Base-by-base conservation (phyloP, 2,329 filamentous ascomycete genomes). In the Trichoderma gracile region DNA sequence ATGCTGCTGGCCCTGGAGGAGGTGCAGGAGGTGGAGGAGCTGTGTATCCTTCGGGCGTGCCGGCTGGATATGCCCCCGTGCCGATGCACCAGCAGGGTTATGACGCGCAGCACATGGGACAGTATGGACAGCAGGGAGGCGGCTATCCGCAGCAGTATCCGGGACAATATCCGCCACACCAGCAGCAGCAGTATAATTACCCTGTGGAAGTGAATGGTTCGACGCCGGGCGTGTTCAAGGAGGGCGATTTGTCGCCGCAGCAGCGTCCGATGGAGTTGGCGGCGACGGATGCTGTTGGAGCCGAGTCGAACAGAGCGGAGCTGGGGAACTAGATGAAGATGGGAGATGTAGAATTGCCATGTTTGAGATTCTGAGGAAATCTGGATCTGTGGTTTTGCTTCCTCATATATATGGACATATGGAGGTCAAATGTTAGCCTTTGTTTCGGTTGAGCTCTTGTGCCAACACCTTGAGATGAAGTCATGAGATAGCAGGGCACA, bases 261-360 rank as follows among this genome's bases (percentile, higher is more conserved):
- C 64, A 64, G 23, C 58, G 64, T 2, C 69, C 69, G 5, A 70
- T 67, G 38, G 75, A 76, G 66, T 55, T 76, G 62, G 68, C 70
- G n/a, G 65, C 71, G 43, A 66, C 70, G 19, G 68, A 71, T 55
- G 71, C 73, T 3, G 3, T 75, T 27, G 75, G 75, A 5, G 71
- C 70, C 3, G 72, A 73, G 65, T 69, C 62, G 27, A 77, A 77
- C 67, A 70, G 75, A 19, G 75, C 75, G 4, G 74, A 77, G 66
- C 68, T 77, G 47, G 42, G 43, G 23, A 38, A 19, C 33, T 40
- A 47, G 52, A 23, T 55, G 50, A 46, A 49, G 3, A 38, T 5
- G 50, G 50, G 52, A 49, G 3, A 38, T 5, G 50, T 8, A 17
- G 19, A 30, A 21, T 12, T 47, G 3, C 17, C 7, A 12, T 17